Evolutionary conservation across 768 basidiomycete species (phyloP).

Genomic region (Lentinula boryana): DNA sequence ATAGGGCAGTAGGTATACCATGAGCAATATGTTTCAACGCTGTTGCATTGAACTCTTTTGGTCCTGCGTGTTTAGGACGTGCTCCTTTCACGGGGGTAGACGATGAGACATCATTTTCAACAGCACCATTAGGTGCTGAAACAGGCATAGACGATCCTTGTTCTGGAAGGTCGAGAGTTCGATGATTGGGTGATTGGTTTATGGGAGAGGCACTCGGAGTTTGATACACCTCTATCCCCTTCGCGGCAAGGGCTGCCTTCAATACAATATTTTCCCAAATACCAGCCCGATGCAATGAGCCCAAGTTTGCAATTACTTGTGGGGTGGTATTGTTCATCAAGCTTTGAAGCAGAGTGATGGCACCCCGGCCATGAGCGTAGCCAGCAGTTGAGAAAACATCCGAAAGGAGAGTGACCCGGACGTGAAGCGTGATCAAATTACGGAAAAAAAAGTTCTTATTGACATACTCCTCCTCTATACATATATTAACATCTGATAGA

Average conservation of each 20-base stretch:
- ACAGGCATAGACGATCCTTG: slow-evolving; percentile 23
- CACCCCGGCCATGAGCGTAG: slow-evolving; percentile 74
- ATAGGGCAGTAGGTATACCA: slow-evolving; percentile 67
- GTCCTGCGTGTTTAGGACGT: slow-evolving; percentile 33
- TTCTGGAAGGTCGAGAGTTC: slow-evolving; percentile 35
- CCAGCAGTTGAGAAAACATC: slow-evolving; percentile 84
- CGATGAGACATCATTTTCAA: slow-evolving; percentile 22
- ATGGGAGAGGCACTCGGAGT: slow-evolving; percentile 39
- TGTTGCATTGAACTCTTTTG: slow-evolving; percentile 61
- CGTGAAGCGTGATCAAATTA: slow-evolving; percentile 66
- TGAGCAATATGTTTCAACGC: slow-evolving; percentile 77
- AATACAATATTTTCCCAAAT: slow-evolving; percentile 86
- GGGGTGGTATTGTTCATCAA: slow-evolving; percentile 60
- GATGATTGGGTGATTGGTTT: slow-evolving; percentile 41
- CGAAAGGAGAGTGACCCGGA: slow-evolving; percentile 75
- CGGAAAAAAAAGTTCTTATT: slow-evolving; percentile 64
- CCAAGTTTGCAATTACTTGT: slow-evolving; percentile 65
- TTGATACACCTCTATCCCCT: slow-evolving; percentile 45
- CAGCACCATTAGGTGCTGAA: slow-evolving; percentile 22
- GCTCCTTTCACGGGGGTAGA: slow-evolving; percentile 14
- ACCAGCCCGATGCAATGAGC: slow-evolving; percentile 72
- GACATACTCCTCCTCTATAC: slow-evolving; percentile 37
- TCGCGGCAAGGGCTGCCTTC: slow-evolving; percentile 48
- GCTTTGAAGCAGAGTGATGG: slow-evolving; percentile 68
- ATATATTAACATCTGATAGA: slow-evolving; percentile 2